These are phyloP conservation scores for Colletotrichum sansevieriae DNA, from an alignment of 2,329 filamentous ascomycete species.

Conservation along the genomic window DNA sequence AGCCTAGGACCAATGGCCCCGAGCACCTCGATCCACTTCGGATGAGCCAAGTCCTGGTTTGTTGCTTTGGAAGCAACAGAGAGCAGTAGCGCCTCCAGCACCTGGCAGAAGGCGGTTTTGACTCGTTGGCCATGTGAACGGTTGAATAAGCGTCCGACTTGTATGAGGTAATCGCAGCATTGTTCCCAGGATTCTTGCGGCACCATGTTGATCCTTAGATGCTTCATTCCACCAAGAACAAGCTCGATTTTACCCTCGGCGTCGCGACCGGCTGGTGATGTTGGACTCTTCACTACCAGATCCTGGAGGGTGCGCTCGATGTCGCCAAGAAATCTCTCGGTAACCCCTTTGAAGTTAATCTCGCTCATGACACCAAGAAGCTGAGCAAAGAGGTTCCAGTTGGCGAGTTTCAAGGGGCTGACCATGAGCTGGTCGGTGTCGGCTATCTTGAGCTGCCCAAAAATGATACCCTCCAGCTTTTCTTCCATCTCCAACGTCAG, in stretches of 20 bases:
- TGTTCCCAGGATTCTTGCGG: slow-evolving; percentile 84
- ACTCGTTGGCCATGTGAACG: slow-evolving; percentile 88
- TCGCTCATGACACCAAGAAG: slow-evolving; percentile 96
- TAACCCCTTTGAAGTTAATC: slow-evolving; percentile 88
- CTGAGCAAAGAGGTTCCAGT: slow-evolving; percentile 95
- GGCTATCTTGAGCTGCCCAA: slow-evolving; percentile 90
- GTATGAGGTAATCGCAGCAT: slow-evolving; percentile 89
- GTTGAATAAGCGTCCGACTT: slow-evolving; percentile 84
- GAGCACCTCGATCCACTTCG: slow-evolving; percentile 90
- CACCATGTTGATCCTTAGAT: slow-evolving; percentile 81
- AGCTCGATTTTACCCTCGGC: slow-evolving; percentile 87
- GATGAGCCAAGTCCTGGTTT: slow-evolving; percentile 80
- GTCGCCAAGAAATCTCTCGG: slow-evolving; percentile 84
- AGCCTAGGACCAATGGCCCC: slow-evolving; percentile 83
- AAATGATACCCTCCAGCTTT: slow-evolving; percentile 94
- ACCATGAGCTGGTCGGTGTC: slow-evolving; percentile 84
- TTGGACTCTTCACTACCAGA: slow-evolving; percentile 76
- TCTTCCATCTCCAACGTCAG: slow-evolving; percentile 94
- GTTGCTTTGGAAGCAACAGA: slow-evolving; percentile 87
- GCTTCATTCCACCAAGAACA: slow-evolving; percentile 91
- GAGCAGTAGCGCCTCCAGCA: slow-evolving; percentile 87
- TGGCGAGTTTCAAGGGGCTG: slow-evolving; percentile 88
- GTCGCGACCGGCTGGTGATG: slow-evolving; percentile 69
- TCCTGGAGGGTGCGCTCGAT: slow-evolving; percentile 84
- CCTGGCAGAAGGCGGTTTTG: slow-evolving; percentile 94